Conservation (phyloP, 495 filamentous ascomycete genomes). For the Podospora sp. region DNA sequence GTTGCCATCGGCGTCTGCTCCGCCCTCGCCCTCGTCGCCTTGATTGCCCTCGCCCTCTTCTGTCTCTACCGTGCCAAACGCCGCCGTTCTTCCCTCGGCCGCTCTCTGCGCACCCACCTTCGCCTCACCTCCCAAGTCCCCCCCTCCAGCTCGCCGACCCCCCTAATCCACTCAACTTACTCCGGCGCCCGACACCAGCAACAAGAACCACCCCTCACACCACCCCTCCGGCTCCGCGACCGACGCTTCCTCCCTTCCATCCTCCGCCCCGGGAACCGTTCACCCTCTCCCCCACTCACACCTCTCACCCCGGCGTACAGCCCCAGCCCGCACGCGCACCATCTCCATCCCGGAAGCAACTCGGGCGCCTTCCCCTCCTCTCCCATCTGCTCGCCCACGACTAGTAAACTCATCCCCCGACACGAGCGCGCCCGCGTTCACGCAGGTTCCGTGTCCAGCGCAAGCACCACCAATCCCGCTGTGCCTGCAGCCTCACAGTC, state of each 20-base stretch:
- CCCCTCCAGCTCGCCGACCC: conserved; percentile 39
- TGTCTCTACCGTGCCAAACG: conserved; percentile 40
- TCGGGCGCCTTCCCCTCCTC: conserved; percentile 29
- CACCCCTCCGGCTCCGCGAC: conserved; percentile 49
- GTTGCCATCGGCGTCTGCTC: conserved; percentile 47
- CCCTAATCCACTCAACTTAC: conserved; percentile 41
- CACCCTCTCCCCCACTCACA: conserved; percentile 34
- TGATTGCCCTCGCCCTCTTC: conserved; percentile 32
- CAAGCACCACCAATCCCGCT: conserved; percentile 9
- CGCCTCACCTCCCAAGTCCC: conserved; percentile 21
- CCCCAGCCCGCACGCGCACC: conserved; percentile 6
- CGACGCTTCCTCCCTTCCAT: conserved; percentile 44
- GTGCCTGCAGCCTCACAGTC: not conserved
- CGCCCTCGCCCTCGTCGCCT: conserved; percentile 37
- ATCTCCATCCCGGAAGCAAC: conserved; percentile 13
- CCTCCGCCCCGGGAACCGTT: conserved; percentile 35
- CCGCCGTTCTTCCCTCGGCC: conserved; percentile 21
- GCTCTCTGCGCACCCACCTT: conserved; percentile 16
- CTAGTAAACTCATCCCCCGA: conserved; percentile 36
- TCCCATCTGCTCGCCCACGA: conserved; percentile 34
- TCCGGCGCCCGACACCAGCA: conserved; percentile 31
- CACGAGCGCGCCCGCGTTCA: conserved; percentile 32
- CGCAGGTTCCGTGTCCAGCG: conserved; percentile 2
- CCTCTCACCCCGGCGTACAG: conserved; percentile 35
- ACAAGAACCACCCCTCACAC: conserved; percentile 32